Evolutionary conservation across 768 basidiomycete genomes (phyloP), one percentile per base, ranked within the genome.

Genomic region (Trametes meyenii): DNA sequence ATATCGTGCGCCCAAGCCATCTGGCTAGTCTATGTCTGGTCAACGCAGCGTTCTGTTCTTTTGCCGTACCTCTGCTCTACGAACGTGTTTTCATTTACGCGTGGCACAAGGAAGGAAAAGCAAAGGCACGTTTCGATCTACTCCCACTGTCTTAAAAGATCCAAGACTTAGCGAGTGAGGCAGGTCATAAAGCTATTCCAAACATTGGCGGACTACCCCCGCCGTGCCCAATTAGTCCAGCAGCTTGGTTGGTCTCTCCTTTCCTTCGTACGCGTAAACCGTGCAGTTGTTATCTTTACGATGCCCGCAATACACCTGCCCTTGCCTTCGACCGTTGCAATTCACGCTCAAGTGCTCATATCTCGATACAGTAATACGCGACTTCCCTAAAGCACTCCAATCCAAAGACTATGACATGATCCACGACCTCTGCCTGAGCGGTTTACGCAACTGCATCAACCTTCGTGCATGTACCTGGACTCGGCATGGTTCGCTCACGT

Each of bases 381-480:
- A 87, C 63, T 92, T 90, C 66, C 89, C 90, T 0, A 88, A 86
- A 66, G 79, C 75, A 11, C 61, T 81, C 3, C 61, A 66, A 2
- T 67, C 71, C 1, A 63, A 68, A 8, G 66, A 69, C 0, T 70
- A 74, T n/a, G 72, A 77, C 2, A 70, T 73, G 1, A 63, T 83
- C 21, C 67, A 78, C 8, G 70, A 73, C 6, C 64, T 74, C 10
- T 84, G 88, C 49, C 53, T 80, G 6, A 68, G 61, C 50, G 90
- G 84, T 0, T 71, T 92, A 14, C 69, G 72, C 50, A 88, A 91
- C 67, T 90, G 89, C 66, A 67, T 72, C 42, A 84, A 84, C 61
- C 79, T 93, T 12, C 76, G 66, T 45, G 77, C 84, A 6, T 92
- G 88, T 67, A 83, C 84, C 5, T 94, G 90, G 90, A 93, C 92